Percentiles rank a stretch among this genome's conserved stretches.
Conservation (phyloP, 2,329 filamentous ascomycete species). For the Cladosporium sp. region DNA sequence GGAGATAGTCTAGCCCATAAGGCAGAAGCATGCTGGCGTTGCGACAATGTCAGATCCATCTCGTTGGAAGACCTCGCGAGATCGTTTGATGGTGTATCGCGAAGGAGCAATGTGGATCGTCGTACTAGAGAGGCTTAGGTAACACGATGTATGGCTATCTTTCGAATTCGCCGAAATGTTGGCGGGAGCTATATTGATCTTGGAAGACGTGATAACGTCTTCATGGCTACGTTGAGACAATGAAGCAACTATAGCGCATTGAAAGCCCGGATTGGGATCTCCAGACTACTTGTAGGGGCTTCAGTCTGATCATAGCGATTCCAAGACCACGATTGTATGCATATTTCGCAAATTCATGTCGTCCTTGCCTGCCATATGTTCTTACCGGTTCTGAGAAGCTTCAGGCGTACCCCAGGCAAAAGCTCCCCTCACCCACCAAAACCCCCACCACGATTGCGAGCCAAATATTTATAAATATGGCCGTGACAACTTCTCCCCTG, state of each 20-base stretch:
- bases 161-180: constrained; percentile 14
- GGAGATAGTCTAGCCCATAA: not conserved
- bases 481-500: not conserved
- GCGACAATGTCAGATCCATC: not conserved
- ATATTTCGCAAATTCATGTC: not conserved
- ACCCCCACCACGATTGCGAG: not conserved
- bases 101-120: not conserved
- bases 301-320: not conserved
- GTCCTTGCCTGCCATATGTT: not conserved
- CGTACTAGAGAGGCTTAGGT: constrained; percentile 14
- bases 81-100: not conserved
- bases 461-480: constrained; percentile 13
- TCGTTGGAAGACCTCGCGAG: not conserved
- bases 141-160: constrained; percentile 13
- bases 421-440: not conserved
- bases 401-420: not conserved
- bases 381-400: not conserved
- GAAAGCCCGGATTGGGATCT: not conserved
- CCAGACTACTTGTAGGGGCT: not conserved
- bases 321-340: not conserved
- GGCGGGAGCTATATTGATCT: not conserved
- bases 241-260: not conserved
- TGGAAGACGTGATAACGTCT: not conserved
- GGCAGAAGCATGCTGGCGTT: constrained; percentile 5
- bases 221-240: not conserved